Evolutionary conservation across 192 early-diverging fungal genomes (phyloP), one percentile per base, ranked within the genome.

Genomic region (Phycomyces blakesleeanus): DNA sequence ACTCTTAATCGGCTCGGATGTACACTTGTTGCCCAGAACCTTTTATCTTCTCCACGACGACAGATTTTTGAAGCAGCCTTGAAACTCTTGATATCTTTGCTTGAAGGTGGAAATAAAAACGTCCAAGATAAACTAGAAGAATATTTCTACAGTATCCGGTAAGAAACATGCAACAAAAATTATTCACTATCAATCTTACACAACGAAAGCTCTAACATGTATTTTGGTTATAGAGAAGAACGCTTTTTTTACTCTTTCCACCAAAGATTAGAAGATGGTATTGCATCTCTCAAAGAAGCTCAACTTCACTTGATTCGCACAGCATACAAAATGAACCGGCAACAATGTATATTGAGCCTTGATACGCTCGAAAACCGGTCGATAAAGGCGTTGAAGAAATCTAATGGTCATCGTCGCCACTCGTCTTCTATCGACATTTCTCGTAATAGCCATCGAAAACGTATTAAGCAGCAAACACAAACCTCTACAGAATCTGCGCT

Each of bases 191-290:
- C 29, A 34, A 34, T 5, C 29, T n/a, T n/a, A n/a, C n/a, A n/a
- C n/a, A n/a, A n/a, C n/a, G n/a, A n/a, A n/a, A 34, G 7, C 7
- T 34, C 29, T 34, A 34, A 34, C 7, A 5, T 34, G 52, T 11
- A 22, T 20, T 54, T 22, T 54, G 4, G 3, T 29, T 47, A n/a
- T 41, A 38, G 64, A 7, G 64, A 66, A 40, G 64, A 66, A 24
- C 64, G 64, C 11, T 66, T 66, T 22, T 66, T 66, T 40, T 66
- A 66, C n/a, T 66, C 64, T 0, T 66, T 66, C 37, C 64, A 66
- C 20, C 56, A 51, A 15, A 44, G 64, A n/a, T 56, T 66, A 0
- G n/a, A 51, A 25, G 44, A 29, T 6, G 64, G 50, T 7, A 51
- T 66, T 15, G 14, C 56, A 22, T 40, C 64, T 16, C 49, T 57